Evolutionary conservation across 345 rosid species (phyloP).

Genomic region (Toxicodendron radicans): DNA sequence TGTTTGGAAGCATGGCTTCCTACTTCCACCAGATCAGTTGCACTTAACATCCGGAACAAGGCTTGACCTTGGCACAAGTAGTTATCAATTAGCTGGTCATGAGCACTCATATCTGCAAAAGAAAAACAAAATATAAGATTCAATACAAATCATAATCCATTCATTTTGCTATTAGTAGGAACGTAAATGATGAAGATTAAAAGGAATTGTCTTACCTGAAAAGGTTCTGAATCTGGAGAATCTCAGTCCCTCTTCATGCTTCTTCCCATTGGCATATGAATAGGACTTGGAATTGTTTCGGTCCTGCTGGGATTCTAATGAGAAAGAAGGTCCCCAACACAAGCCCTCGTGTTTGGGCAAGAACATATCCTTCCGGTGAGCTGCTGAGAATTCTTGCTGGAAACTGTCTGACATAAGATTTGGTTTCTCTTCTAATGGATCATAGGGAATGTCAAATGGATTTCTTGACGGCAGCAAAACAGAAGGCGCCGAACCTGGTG

Average conservation of each 20-base stretch:
- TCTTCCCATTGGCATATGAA: conserved; percentile 9
- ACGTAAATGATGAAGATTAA: background rate
- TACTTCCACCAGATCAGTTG: conserved; percentile 28
- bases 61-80: conserved; percentile 21
- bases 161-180: background rate
- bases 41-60: conserved; percentile 17
- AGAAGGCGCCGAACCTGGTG: conserved; percentile 92
- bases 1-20: conserved; percentile 26
- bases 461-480: conserved; percentile 56
- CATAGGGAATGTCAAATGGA: conserved; percentile 89
- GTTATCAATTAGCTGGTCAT: conserved; percentile 31
- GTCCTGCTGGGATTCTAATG: conserved; percentile 36
- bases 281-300: conserved; percentile 6
- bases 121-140: background rate
- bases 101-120: conserved; percentile 44
- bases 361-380: conserved; percentile 52
- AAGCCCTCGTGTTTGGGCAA: conserved; percentile 86
- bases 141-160: background rate
- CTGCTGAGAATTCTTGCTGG: conserved; percentile 55
- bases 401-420: conserved; percentile 62
- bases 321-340: conserved; percentile 34
- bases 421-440: conserved; percentile 77
- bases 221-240: conserved; percentile 15
- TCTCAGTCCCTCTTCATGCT: conserved; percentile 14
- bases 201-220: conserved; percentile 27